Conservation (phyloP, 164 flowering plant species). For the Nelumbo lutea region DNA sequence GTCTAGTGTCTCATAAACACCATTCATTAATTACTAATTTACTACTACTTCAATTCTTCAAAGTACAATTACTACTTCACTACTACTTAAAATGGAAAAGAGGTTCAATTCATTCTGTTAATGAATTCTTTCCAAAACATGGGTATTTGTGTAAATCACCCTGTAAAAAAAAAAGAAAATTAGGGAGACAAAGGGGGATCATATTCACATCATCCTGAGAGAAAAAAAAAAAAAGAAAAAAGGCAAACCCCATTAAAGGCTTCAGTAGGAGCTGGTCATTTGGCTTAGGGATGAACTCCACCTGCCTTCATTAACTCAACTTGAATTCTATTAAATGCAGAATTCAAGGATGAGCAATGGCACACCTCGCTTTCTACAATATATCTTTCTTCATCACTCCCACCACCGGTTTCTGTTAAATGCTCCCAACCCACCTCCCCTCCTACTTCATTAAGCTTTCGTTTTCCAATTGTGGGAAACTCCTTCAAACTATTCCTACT, state of each 20-base stretch:
- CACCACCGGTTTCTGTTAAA: conserved; percentile 18
- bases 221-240: conserved; percentile 11
- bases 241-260: conserved; percentile 7
- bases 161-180: background rate
- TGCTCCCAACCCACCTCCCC: conserved; percentile 33
- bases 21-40: no score
- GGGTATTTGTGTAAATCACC: background rate
- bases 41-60: no score
- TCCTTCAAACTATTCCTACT: background rate
- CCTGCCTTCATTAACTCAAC: conserved; percentile 26
- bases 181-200: background rate
- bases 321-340: conserved; percentile 37
- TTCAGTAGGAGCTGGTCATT: background rate
- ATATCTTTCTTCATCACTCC: conserved; percentile 16
- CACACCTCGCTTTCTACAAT: conserved; percentile 13
- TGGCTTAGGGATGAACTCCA: conserved; percentile 11
- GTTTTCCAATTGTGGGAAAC: background rate
- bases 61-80: no score
- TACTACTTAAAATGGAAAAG: no score
- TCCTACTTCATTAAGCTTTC: conserved; percentile 19
- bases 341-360: conserved; percentile 31
- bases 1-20: no score
- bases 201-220: background rate
- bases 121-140: background rate
- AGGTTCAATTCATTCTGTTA: no score